These are phyloP conservation scores for Acer negundo DNA, from an alignment of 345 rosid species.

Conservation along the genomic window DNA sequence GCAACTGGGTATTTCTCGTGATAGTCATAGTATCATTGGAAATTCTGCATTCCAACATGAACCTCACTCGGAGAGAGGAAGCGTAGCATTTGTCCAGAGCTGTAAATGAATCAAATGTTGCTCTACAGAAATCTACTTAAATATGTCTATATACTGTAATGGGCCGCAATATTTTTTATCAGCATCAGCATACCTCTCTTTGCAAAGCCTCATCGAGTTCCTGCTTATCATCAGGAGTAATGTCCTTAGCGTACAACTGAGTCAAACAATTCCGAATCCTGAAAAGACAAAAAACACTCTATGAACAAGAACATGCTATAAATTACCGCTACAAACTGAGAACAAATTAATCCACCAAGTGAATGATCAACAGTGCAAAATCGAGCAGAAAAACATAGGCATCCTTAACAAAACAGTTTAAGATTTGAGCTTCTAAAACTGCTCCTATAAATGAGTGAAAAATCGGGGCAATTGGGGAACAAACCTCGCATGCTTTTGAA, in stretches of 20 bases:
- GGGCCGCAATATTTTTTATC: neutral
- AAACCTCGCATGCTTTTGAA: constrained; percentile 95
- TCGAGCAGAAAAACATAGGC: neutral
- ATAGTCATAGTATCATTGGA: neutral
- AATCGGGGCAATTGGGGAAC: constrained; percentile 8
- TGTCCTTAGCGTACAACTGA: constrained; percentile 90
- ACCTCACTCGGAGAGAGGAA: neutral
- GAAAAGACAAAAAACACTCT: constrained; percentile 11
- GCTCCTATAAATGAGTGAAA: neutral
- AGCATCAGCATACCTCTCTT: constrained; percentile 64
- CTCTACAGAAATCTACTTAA: neutral
- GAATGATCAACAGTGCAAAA: neutral
- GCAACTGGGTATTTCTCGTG: neutral
- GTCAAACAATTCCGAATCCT: constrained; percentile 90
- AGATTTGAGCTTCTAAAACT: neutral
- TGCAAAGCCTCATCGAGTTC: constrained; percentile 99
- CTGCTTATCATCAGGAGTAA: constrained; percentile 96
- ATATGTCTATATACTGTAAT: neutral
- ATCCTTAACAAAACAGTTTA: neutral
- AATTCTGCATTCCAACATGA: too few relatives aligned
- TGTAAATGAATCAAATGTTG: neutral
- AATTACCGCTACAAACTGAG: neutral
- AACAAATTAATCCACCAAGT: neutral
- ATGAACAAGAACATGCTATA: constrained; percentile 16
- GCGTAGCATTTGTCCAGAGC: neutral